Evolutionary conservation across 176 grass and related monocot genomes (phyloP), one percentile per base, ranked within the genome.

Genomic region (Cenchrus americanus): DNA sequence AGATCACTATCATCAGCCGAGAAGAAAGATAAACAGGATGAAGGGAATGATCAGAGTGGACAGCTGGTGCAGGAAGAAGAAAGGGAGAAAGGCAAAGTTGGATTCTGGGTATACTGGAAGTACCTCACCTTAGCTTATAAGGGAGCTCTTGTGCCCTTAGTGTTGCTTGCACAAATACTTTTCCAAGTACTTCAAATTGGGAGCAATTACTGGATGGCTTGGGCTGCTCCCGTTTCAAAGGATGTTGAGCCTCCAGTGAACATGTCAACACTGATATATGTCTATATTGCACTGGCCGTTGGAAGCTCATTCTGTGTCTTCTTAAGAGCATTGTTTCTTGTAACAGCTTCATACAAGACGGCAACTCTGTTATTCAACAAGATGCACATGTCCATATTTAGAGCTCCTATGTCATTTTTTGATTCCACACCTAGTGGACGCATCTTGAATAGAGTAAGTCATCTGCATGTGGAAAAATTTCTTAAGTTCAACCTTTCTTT

Each of bases 121-220:
- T 94, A 94, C 66, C 72, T 97, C 30, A 97, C 95, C 32, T 75
- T 88, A 48, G 90, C 92, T 75, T 91, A 97, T 73, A 92, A 85
- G 55, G 95, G 95, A 53, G 90, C 90, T 63, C 82, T 97, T 57
- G 84, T 94, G 5, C 95, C 95, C 6, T 68, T 93, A 5, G 83
- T 97, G 78, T 75, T 97, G 71, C 75, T 93, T 67, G 86, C 82
- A 3, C 92, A 97, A 73, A 78, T 94, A 86, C 82, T 92, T 85
- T 94, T 97, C 66, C 90, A 97, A 79, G 73, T 89, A 81, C 86
- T 94, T 90, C 92, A 93, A 78, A 97, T 97, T 66, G 86, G 49
- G 49, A 94, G 95, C 83, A 97, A 97, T 82, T 97, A 93, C 76
- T 97, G 92, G 95, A 94, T 97, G 92, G 88, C 90, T 21, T 94